Base-by-base conservation (phyloP, 1,139 yeast species). In the Yamadazyma membranifaciens region DNA sequence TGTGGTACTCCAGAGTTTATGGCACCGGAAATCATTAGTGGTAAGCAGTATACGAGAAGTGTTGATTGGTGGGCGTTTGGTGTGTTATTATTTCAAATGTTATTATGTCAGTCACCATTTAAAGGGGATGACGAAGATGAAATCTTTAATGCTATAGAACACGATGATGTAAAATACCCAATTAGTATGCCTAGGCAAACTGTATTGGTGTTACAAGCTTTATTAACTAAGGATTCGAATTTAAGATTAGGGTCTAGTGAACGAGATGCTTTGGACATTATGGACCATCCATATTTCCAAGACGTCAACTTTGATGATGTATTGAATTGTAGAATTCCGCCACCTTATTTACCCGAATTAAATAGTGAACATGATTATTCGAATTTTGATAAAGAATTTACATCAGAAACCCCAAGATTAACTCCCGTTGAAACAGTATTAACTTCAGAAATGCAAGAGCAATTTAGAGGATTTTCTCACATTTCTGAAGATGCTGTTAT, bases 31-130 rank as follows among this genome's bases (percentile, higher is more conserved):
- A 91, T 92, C 52, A 75, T 94, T 56, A 82, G 87, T 43, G 98
- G 94, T 42, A 95, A 89, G 62, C 85, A 83, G 46, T 92, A 92
- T 57, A 94, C 89, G 38, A 80, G 95, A 54, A 86, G 94, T 36
- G 98, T 92, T 40, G 99, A 92, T 65, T 94, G 98, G 98, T 92
- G 98, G 98, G 98, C 98, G 0, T 88, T 91, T 71, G 99, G 99
- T 40, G 98, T 94, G 28, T 73, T 92, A 49, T 71, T 94, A 47
- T 92, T 91, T 65, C 98, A 92, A 65, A 92, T 92, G 99, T 73
- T 92, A 44, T 73, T 92, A 45, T 94, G 97, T 40, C 96, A 92
- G 64, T 87, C 97, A 3, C 99, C 99, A 34, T 92, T 92, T 67
- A 85, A 94, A 51, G 98, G 99, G 49, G 97, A 91, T 51, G 98